Evolutionary conservation across 257 asterid genomes (phyloP).

Genomic region (Fraxinus excelsior): DNA sequence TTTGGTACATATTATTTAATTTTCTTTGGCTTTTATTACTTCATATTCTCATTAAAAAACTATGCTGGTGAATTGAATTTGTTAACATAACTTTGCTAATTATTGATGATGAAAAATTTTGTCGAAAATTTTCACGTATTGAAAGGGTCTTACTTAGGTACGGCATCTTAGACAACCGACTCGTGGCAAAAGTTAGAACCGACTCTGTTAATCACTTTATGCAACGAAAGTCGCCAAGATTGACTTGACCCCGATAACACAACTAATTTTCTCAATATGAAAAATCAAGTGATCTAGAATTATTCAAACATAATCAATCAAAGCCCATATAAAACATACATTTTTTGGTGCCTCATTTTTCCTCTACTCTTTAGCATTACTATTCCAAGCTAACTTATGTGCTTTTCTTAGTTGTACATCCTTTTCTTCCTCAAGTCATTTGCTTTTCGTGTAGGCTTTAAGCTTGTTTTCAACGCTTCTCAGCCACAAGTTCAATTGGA

Average conservation of each 20-base stretch:
- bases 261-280: too few species aligned
- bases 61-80: too few species aligned
- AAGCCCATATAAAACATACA: constrained; percentile 12
- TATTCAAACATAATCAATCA: background rate
- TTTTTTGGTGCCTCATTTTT: background rate
- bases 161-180: too few species aligned
- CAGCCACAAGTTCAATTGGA: constrained; percentile 34
- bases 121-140: background rate
- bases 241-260: too few species aligned
- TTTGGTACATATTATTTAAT: too few species aligned
- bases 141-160: too few species aligned
- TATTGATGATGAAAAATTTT: too few species aligned
- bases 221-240: background rate
- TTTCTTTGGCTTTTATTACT: too few species aligned
- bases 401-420: constrained; percentile 11
- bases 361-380: background rate
- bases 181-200: too few species aligned
- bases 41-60: too few species aligned
- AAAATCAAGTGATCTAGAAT: constrained; percentile 19
- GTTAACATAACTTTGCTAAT: too few species aligned
- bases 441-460: constrained; percentile 39
- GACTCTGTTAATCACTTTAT: background rate
- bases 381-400: constrained; percentile 23
- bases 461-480: background rate
- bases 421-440: constrained; percentile 23